Conservation (phyloP, 768 basidiomycete species). For the Russula dissimulans region DNA sequence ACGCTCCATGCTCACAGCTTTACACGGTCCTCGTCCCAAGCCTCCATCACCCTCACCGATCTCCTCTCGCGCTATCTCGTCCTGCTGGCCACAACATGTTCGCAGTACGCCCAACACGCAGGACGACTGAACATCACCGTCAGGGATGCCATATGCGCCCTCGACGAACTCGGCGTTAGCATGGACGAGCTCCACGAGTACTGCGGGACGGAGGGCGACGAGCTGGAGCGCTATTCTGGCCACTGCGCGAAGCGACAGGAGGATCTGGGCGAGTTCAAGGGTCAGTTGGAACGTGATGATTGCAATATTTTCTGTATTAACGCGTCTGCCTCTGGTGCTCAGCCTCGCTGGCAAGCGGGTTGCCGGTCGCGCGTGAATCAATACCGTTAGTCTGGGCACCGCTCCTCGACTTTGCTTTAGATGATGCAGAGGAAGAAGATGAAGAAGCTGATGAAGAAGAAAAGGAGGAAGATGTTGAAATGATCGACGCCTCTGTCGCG, state of each 20-base stretch:
- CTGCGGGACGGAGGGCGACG: conserved; percentile 53
- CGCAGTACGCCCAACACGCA: conserved; percentile 65
- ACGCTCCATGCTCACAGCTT: conserved; percentile 74
- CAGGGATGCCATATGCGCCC: conserved; percentile 52
- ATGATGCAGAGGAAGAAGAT: conserved; percentile 28
- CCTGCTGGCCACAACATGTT: conserved; percentile 56
- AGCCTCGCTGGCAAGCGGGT: conserved; percentile 56
- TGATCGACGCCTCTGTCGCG: conserved; percentile 13
- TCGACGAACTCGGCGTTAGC: conserved; percentile 68
- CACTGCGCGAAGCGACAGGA: conserved; percentile 58
- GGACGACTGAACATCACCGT: conserved; percentile 52
- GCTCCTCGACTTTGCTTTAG: conserved; percentile 22
- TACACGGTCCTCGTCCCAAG: conserved; percentile 65
- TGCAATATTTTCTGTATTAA: conserved; percentile 20
- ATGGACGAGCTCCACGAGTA: conserved; percentile 65
- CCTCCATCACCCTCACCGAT: conserved; percentile 61
- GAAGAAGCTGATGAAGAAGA: conserved; percentile 26
- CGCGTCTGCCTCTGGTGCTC: conserved; percentile 23
- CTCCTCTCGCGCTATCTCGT: conserved; percentile 66
- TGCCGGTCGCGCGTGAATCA: conserved; percentile 44
- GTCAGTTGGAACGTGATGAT: conserved; percentile 35
- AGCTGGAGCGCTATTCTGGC: conserved; percentile 57
- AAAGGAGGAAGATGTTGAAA: conserved; percentile 9
- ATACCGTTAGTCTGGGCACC: conserved; percentile 40
- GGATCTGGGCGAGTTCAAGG: conserved; percentile 64